Percentiles rank a stretch among this genome's conserved stretches.
Evolutionary conservation across 352 stramenopile species (phyloP).

Genomic region (Pythium chondricola): DNA sequence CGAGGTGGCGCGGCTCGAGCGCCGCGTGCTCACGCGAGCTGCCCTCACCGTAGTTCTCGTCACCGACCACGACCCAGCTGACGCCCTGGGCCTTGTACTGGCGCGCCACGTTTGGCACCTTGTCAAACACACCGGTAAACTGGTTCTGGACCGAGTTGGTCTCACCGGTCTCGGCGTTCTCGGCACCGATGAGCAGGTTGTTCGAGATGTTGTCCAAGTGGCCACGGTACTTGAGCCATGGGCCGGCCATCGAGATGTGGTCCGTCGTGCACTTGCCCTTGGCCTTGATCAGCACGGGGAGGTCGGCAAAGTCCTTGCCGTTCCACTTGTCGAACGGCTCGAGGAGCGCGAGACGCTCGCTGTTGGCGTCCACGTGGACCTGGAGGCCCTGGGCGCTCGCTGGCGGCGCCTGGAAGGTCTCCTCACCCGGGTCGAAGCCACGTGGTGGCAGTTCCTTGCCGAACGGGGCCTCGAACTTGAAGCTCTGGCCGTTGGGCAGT

Average conservation of each 20-base stretch:
- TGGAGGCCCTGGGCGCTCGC: constrained; percentile 49
- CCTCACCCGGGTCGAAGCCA: constrained; percentile 88
- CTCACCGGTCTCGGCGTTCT: constrained; percentile 90
- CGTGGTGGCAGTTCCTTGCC: constrained; percentile 88
- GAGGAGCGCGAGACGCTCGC: constrained; percentile 85
- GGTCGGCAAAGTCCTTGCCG: constrained; percentile 81
- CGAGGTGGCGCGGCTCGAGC: constrained; percentile 88
- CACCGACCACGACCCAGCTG: constrained; percentile 90
- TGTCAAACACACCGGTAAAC: constrained; percentile 81
- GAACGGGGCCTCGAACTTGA: constrained; percentile 89
- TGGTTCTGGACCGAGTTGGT: constrained; percentile 92
- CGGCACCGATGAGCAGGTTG: constrained; percentile 91
- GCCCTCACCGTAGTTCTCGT: constrained; percentile 94
- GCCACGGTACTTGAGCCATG: constrained; percentile 93
- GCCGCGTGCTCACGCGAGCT: constrained; percentile 90
- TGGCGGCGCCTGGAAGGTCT: constrained; percentile 89
- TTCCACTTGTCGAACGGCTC: constrained; percentile 86
- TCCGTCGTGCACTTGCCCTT: constrained; percentile 95
- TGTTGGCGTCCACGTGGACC: constrained; percentile 79
- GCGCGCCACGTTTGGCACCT: constrained; percentile 84
- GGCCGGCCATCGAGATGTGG: constrained; percentile 92
- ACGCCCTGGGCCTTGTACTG: constrained; percentile 90
- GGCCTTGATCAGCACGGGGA: constrained; percentile 92
- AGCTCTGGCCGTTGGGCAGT: constrained; percentile 76
- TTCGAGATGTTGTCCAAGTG: constrained; percentile 95